Evolutionary conservation across 2,329 filamentous ascomycete genomes (phyloP), one percentile per base, ranked within the genome.

Genomic region (Tolypocladium tundrense): DNA sequence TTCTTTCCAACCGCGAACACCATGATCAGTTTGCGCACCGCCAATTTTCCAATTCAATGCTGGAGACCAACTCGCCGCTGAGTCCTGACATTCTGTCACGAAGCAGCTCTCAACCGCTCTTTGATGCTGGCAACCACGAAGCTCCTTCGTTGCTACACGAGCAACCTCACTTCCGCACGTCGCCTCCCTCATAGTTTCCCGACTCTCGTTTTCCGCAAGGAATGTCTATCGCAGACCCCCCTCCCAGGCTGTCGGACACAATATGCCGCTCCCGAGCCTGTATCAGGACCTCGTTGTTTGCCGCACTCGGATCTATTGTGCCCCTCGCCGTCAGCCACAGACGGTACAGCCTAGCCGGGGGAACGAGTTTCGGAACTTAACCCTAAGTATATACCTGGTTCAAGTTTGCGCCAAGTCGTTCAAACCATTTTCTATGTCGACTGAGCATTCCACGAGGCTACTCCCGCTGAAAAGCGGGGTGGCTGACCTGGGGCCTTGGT

Each of bases 291-390:
- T 77, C 69, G 69, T 68, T 66, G 72, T 72, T 70, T 70, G 79
- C 78, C 67, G 79, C 75, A 79, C 66, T 66, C 67, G 76, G 78
- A 73, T 69, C 60, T 68, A 69, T 71, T 69, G 68, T 69, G 72
- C 58, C 61, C 59, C 61, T 65, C 60, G 70, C 72, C 67, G 71
- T 73, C 68, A 63, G 67, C 31, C 48, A 37, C 68, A 62, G 69
- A 70, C 69, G 70, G 73, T 71, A 75, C 74, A 72, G 73, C 67
- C 63, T 57, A 63, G 63, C 70, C 68, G 76, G 75, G 82, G 80
- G 83, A 87, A 84, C 79, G 78, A 77, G 75, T 77, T 75, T 87
- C 86, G 90, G 89, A 92, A 92, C 89, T 92, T 96, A 96, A 96
- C 92, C 92, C 92, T 96, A 96, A 88, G 82, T 78, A 77, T 74